A percentile compares a stretch with the other conserved stretches of the same genome.
Conservation (phyloP, 2,329 filamentous ascomycete genomes). For the Knoxdaviesia capensis region DNA sequence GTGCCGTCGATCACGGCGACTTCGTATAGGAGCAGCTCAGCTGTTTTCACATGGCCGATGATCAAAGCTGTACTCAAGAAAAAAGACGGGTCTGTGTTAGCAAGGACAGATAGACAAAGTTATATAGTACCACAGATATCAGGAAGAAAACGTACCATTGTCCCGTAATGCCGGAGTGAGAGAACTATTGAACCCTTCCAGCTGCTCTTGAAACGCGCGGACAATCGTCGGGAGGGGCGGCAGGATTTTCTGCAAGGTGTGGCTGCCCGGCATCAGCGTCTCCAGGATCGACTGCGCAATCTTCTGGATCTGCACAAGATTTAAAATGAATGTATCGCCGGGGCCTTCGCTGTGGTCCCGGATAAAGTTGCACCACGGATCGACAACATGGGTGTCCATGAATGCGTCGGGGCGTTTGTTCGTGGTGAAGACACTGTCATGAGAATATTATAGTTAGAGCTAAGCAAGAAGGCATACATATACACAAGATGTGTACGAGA, state of each 20-base stretch:
- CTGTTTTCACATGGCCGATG: slow-evolving; percentile 20
- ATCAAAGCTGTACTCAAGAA: slow-evolving; percentile 14
- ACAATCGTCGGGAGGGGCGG: slow-evolving; percentile 20
- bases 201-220: slow-evolving; percentile 21
- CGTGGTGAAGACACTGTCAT: slow-evolving; percentile 18
- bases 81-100: not conserved
- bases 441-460: not conserved
- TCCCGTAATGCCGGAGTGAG: slow-evolving; percentile 15
- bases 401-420: slow-evolving; percentile 27
- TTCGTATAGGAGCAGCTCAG: slow-evolving; percentile 26
- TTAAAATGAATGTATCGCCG: slow-evolving; percentile 22
- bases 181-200: slow-evolving; percentile 17
- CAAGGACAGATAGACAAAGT: not conserved
- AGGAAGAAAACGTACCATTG: slow-evolving; percentile 11
- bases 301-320: slow-evolving; percentile 25
- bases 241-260: slow-evolving; percentile 3
- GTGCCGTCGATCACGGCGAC: slow-evolving; percentile 19
- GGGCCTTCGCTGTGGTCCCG: slow-evolving; percentile 20
- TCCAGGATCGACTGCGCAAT: slow-evolving; percentile 21
- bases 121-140: too few species aligned
- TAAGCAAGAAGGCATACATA: not conserved
- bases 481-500: not conserved
- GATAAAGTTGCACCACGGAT: slow-evolving; percentile 21
- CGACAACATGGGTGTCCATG: slow-evolving; percentile 23
- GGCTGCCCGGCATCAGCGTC: too few species aligned